Evolutionary conservation across 2,329 filamentous ascomycete genomes (phyloP), one percentile per base, ranked within the genome.

Genomic region (Pestalotiopsis sp.): DNA sequence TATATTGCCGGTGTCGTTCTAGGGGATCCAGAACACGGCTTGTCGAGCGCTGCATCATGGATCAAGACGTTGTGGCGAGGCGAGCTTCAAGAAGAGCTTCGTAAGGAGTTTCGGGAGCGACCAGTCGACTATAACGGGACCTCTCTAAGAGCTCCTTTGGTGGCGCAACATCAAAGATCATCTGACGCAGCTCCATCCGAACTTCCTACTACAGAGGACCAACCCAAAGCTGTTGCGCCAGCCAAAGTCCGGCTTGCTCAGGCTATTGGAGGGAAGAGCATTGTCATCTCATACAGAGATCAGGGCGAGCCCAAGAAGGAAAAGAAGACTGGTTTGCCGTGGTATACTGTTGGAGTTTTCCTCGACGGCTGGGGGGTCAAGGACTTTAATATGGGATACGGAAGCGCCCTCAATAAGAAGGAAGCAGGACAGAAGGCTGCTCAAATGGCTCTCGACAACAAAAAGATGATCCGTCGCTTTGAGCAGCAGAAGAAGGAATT

Each of bases 1-100:
- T 98, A 97, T 74, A 89, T 97, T 17, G 95, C 92, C 9, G 95
- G 92, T 3, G 81, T 95, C 5, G 87, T 97, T 41, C 82, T 93
- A 2, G 90, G 91, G 1, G 88, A 94, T 73, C 85, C 89, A 0
- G 79, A 82, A 3, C 78, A 88, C 61, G 94, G 95, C 1, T 86
- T 92, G 61, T 71, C 79, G 7, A 85, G 84, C 2, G 90, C 87
- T 2, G 86, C 91, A 65, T 78, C 85, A 14, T 98, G 94, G 94
- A 81, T 98, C 60, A 91, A 89, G 65, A 81, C 85, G 7, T 82
- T 98, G 0, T 98, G 94, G 94, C 86, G 87, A 4, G 88, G 85
- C 61, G 89, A 87, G 4, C 80, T 97, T 49, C 77, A 82, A 36
- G 80, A 86, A 27, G 84, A 91, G 36, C 88, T 91, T 57, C 75